A percentile compares a stretch with the other conserved stretches of the same genome.
Conservation (phyloP, 225 moss, liverwort and hornwort species). For the Anthoceros angustus region DNA sequence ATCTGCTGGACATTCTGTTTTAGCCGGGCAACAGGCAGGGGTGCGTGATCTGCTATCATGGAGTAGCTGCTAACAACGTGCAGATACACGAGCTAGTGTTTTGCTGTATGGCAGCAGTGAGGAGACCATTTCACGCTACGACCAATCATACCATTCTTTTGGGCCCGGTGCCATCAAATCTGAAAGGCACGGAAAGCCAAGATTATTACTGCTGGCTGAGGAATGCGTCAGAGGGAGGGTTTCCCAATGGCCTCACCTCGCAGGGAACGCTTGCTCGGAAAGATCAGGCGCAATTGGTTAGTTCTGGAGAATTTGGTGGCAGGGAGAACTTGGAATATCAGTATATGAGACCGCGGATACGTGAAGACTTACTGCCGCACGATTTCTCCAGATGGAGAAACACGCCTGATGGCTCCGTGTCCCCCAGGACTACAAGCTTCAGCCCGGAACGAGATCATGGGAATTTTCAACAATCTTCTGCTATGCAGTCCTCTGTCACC, state of each 20-base stretch:
- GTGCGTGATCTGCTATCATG: background rate
- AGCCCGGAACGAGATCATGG: background rate
- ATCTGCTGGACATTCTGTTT: no score
- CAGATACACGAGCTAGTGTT: background rate
- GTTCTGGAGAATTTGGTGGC: background rate
- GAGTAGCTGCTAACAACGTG: background rate
- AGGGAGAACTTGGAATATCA: background rate
- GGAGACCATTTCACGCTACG: constrained; percentile 3
- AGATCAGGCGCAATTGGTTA: background rate
- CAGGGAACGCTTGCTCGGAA: background rate
- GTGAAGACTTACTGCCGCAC: background rate
- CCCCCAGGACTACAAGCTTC: background rate
- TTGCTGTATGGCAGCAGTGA: constrained; percentile 2
- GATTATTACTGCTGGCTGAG: constrained; percentile 4
- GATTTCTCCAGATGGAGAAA: constrained; percentile 1
- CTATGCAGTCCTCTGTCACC: background rate
- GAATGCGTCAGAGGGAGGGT: constrained; percentile 4
- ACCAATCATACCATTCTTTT: constrained; percentile 3
- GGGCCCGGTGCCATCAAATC: background rate
- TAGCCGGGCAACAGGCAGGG: no score
- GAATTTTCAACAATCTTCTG: background rate
- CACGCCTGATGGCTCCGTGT: background rate
- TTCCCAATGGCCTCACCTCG: constrained; percentile 5
- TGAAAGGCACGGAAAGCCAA: constrained; percentile 3
- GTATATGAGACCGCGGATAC: constrained; percentile 3